phyloP scores from a whole-genome alignment of 139 green algal genomes.

The Raphidocelis subcapitata region DNA sequence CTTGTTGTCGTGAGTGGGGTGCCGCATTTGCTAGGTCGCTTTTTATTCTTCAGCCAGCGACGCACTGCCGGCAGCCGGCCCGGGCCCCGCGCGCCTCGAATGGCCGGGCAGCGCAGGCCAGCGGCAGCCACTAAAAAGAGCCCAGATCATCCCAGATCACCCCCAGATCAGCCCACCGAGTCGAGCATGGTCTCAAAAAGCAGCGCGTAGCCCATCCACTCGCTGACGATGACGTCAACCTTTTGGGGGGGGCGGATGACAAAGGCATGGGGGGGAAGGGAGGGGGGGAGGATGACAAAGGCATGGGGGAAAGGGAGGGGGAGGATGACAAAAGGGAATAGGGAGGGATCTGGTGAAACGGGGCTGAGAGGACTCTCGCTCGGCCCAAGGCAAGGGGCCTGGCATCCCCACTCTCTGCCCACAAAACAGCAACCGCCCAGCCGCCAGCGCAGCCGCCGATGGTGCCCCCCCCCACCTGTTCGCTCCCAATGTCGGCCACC shows the following conservation, averaged over 20 bases:
- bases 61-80: no score
- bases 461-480: conserved; percentile 63
- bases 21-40: no score
- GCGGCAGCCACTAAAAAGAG: background rate
- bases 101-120: no score
- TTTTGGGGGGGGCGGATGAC: no score
- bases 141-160: background rate
- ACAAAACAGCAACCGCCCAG: no score
- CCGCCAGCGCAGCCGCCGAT: no score
- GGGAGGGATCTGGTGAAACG: background rate
- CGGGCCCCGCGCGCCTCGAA: no score
- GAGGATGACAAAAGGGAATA: background rate
- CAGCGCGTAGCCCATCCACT: conserved; percentile 99
- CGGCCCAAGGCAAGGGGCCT: no score
- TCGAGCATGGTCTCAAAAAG: conserved; percentile 98
- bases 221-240: conserved; percentile 88
- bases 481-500: conserved; percentile 32
- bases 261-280: background rate
- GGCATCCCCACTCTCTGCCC: no score
- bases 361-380: background rate
- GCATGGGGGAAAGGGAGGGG: background rate
- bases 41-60: no score
- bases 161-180: conserved; percentile 61
- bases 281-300: no score
- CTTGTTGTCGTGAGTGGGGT: no score